phyloP scores from a whole-genome alignment of 2,329 filamentous ascomycete genomes.

The Zymoseptoria tritici region DNA sequence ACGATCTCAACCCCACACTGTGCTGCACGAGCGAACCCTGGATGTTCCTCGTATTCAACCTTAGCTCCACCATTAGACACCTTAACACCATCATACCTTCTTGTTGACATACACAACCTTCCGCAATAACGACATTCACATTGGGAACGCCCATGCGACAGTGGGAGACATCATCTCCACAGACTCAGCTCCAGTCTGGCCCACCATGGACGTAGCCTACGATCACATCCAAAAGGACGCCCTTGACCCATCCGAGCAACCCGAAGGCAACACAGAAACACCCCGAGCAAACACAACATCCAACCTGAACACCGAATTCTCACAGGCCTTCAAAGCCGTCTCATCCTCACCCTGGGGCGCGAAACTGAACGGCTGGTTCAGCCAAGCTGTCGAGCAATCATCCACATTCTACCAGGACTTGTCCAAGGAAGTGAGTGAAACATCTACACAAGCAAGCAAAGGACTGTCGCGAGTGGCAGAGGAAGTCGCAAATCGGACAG shows the following conservation, averaged over 20 bases:
- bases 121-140: not conserved
- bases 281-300: constrained; percentile 18
- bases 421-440: constrained; percentile 71
- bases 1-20: no score
- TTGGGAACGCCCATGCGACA: not conserved
- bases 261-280: constrained; percentile 31
- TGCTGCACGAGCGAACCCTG: not conserved
- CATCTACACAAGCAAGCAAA: constrained; percentile 62
- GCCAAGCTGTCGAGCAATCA: constrained; percentile 84
- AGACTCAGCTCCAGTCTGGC: not conserved
- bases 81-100: not conserved
- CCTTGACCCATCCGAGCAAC: constrained; percentile 44
- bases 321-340: constrained; percentile 92
- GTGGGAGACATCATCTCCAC: not conserved
- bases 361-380: constrained; percentile 78
- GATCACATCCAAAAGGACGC: constrained; percentile 89
- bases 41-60: not conserved
- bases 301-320: constrained; percentile 76
- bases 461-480: constrained; percentile 63
- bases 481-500: constrained; percentile 24
- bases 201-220: constrained; percentile 88
- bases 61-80: not conserved
- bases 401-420: constrained; percentile 81
- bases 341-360: constrained; percentile 87
- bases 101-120: not conserved